phyloP scores from a whole-genome alignment of 495 filamentous ascomycete species.

The Evernia prunastri region DNA sequence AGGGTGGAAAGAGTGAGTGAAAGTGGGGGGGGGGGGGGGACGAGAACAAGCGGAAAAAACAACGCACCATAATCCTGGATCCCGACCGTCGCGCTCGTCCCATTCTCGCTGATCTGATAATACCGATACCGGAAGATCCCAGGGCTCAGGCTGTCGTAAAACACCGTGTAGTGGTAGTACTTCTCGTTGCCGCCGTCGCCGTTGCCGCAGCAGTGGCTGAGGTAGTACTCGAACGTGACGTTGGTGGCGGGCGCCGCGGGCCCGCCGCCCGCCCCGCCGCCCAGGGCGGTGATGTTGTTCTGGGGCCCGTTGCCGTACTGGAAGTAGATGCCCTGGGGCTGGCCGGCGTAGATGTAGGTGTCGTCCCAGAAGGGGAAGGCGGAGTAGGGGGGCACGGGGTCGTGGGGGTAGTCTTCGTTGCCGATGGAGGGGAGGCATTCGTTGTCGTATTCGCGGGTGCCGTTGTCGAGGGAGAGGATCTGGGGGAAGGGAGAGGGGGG shows the following conservation, averaged over 20 bases:
- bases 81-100: constrained; percentile 1
- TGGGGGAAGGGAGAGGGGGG: not conserved
- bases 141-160: constrained; percentile 1
- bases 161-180: constrained; percentile 6
- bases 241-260: not conserved
- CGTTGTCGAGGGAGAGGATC: constrained; percentile 10
- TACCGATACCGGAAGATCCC: constrained; percentile 8
- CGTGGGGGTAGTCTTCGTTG: constrained; percentile 1
- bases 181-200: constrained; percentile 1
- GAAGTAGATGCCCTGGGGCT: constrained; percentile 14
- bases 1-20: not conserved
- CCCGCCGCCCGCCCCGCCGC: no score
- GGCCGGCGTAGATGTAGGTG: constrained; percentile 3
- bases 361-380: constrained; percentile 11
- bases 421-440: constrained; percentile 2
- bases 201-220: constrained; percentile 4
- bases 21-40: not conserved
- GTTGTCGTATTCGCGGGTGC: constrained; percentile 7
- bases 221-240: constrained; percentile 10
- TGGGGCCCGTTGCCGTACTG: not conserved
- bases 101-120: constrained; percentile 3
- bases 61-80: constrained; percentile 10
- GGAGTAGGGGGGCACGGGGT: constrained; percentile 1
- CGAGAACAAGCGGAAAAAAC: not conserved
- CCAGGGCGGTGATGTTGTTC: not conserved